These are phyloP conservation scores for Tricholoma matsutake DNA, from an alignment of 768 basidiomycete species.

Conservation along the genomic window DNA sequence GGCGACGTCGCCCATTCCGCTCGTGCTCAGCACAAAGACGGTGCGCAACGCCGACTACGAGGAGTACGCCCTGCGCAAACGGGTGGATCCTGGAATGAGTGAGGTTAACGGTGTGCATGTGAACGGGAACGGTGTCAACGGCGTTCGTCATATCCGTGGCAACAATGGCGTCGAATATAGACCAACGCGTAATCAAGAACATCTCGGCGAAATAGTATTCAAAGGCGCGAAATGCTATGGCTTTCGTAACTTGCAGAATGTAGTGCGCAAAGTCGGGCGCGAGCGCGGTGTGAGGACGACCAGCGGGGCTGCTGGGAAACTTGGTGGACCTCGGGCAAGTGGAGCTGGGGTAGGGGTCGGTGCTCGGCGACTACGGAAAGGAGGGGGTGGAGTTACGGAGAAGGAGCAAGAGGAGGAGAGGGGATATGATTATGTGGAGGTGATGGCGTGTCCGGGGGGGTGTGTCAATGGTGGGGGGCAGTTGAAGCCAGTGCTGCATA, in stretches of 20 bases:
- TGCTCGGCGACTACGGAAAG: conserved; percentile 19
- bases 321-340: conserved; percentile 21
- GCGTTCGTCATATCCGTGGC: neutral
- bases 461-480: conserved; percentile 99
- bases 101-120: neutral
- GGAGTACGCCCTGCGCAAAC: conserved; percentile 54
- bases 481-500: conserved; percentile 39
- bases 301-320: conserved; percentile 61
- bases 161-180: conserved; percentile 1
- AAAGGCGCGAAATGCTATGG: conserved; percentile 96
- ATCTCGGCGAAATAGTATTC: conserved; percentile 66
- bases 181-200: conserved; percentile 26
- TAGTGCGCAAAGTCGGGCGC: conserved; percentile 89
- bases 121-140: neutral
- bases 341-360: conserved; percentile 7
- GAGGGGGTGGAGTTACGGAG: conserved; percentile 31
- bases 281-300: conserved; percentile 74
- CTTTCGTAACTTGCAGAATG: conserved; percentile 94
- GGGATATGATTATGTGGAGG: conserved; percentile 88
- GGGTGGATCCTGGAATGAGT: neutral
- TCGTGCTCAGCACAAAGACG: conserved; percentile 50
- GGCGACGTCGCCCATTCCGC: conserved; percentile 37
- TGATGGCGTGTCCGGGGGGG: conserved; percentile 98
- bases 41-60: conserved; percentile 78
- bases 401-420: conserved; percentile 36